phyloP scores from a whole-genome alignment of 768 basidiomycete species.

The Lentinula guzmanii region DNA sequence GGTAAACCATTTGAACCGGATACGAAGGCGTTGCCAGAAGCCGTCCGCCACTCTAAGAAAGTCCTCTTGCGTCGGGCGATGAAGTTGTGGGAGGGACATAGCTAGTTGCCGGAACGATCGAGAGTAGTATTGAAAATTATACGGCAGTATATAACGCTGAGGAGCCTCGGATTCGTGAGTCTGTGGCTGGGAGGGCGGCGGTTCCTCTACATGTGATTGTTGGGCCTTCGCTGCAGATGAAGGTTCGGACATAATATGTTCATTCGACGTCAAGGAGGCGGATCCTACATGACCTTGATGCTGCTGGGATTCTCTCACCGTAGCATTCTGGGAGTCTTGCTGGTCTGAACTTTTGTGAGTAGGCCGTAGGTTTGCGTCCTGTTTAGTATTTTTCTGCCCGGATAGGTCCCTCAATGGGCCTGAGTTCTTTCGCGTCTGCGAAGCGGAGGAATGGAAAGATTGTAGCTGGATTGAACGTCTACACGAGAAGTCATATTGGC shows the following conservation, averaged over 20 bases:
- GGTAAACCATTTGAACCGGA: constrained; percentile 97
- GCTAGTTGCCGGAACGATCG: constrained; percentile 79
- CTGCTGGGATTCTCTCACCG: not conserved
- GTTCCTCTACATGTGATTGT: not conserved
- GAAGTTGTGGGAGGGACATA: constrained; percentile 66
- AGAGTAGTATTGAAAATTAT: constrained; percentile 63
- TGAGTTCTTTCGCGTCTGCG: constrained; percentile 7
- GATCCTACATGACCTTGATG: not conserved
- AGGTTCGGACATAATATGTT: not conserved
- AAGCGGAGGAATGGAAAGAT: not conserved
- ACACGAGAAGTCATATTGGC: not conserved
- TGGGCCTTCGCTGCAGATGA: not conserved
- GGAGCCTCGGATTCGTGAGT: not conserved
- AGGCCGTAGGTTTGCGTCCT: not conserved
- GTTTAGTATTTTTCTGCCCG: not conserved
- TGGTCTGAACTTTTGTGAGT: not conserved
- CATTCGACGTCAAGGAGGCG: not conserved
- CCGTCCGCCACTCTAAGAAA: constrained; percentile 79
- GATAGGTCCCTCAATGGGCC: not conserved
- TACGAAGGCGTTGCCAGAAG: constrained; percentile 85
- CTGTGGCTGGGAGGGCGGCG: not conserved
- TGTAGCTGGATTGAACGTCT: not conserved
- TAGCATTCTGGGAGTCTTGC: not conserved
- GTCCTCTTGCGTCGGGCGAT: constrained; percentile 83
- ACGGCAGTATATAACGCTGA: constrained; percentile 17